phyloP scores from a whole-genome alignment of 2,329 filamentous ascomycete species.

The Metarhizium robertsii region DNA sequence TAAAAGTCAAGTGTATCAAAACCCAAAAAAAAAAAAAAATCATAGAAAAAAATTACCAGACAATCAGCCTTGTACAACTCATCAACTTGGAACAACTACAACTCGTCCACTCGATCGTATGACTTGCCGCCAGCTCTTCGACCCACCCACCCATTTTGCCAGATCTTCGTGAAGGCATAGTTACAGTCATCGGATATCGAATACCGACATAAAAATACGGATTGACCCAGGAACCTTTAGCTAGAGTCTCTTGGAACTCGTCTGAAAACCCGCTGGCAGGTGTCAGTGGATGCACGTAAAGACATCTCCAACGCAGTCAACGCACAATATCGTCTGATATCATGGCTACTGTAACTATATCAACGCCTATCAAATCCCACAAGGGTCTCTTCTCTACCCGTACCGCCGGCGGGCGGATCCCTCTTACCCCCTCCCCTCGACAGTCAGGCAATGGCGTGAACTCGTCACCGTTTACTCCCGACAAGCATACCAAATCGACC shows the following conservation, averaged over 20 bases:
- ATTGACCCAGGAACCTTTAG: slow-evolving; percentile 45
- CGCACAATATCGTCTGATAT: slow-evolving; percentile 23
- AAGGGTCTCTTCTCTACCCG: slow-evolving; percentile 84
- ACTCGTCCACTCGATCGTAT: not conserved
- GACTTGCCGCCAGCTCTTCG: not conserved
- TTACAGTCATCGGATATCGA: slow-evolving; percentile 39
- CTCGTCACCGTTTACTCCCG: slow-evolving; percentile 73
- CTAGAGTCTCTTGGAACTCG: slow-evolving; percentile 51
- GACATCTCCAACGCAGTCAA: slow-evolving; percentile 15
- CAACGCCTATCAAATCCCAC: slow-evolving; percentile 92
- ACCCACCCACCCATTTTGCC: slow-evolving; percentile 13
- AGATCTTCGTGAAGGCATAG: slow-evolving; percentile 29
- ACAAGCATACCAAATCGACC: slow-evolving; percentile 59
- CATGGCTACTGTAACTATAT: slow-evolving; percentile 76
- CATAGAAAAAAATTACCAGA: slow-evolving; percentile 10
- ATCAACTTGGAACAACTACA: slow-evolving; percentile 11
- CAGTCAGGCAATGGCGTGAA: slow-evolving; percentile 49
- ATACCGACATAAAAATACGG: slow-evolving; percentile 34
- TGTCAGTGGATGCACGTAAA: slow-evolving; percentile 37
- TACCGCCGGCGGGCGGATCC: slow-evolving; percentile 89
- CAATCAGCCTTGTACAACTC: slow-evolving; percentile 28
- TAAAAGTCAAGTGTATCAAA: slow-evolving; percentile 15
- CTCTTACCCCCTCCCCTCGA: slow-evolving; percentile 84
- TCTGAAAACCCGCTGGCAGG: slow-evolving; percentile 31
- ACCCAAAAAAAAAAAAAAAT: slow-evolving; percentile 1